phyloP scores from a whole-genome alignment of 2,329 filamentous ascomycete species.

The Ophiosphaerella herpotricha region DNA sequence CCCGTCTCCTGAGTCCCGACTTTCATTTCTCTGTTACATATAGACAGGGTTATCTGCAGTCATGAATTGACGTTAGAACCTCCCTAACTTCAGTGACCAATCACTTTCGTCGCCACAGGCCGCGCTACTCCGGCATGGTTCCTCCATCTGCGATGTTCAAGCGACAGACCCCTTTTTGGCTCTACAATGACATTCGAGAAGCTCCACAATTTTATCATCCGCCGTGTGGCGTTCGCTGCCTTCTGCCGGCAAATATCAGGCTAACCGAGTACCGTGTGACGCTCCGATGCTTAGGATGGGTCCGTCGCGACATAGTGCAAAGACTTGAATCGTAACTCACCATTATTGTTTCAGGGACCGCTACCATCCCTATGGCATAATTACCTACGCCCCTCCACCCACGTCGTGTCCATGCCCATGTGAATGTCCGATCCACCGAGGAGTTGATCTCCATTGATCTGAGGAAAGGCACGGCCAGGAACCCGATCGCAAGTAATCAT shows the following conservation, averaged over 20 bases:
- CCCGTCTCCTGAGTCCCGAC: too few species aligned
- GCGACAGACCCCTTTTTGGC: too few species aligned
- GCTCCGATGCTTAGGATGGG: background rate
- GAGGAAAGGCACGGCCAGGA: background rate
- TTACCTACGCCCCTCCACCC: background rate
- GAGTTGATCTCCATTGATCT: background rate
- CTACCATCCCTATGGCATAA: background rate
- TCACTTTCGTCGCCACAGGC: too few species aligned
- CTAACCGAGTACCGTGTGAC: background rate
- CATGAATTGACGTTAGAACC: too few species aligned
- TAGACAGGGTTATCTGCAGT: too few species aligned
- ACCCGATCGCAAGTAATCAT: background rate
- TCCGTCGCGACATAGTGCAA: conserved; percentile 1
- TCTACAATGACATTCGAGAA: too few species aligned
- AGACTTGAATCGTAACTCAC: conserved; percentile 1
- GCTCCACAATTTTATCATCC: too few species aligned
- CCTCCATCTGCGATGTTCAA: too few species aligned
- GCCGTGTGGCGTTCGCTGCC: too few species aligned
- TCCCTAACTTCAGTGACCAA: too few species aligned
- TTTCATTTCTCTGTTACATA: too few species aligned
- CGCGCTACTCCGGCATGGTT: too few species aligned
- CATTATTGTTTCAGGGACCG: background rate
- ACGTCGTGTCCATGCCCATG: background rate
- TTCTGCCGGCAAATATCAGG: background rate
- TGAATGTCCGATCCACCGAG: background rate